Base-by-base conservation (phyloP, 2,329 filamentous ascomycete genomes). In the Penicillium freii region DNA sequence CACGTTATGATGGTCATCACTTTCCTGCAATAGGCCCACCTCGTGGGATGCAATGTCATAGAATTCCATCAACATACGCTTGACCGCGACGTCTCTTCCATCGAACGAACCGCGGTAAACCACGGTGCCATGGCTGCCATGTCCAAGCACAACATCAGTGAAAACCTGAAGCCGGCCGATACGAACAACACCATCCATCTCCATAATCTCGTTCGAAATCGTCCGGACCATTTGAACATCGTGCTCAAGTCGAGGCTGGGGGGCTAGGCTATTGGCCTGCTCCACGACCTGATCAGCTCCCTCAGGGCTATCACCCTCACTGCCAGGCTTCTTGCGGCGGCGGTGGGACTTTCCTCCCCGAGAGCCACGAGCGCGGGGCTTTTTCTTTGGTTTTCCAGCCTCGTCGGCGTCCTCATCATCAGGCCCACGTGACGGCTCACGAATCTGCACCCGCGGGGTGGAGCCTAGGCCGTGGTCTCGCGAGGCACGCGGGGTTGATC, bases 101-200 rank as follows among this genome's bases (percentile, higher is more conserved):
- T 96, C 94, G 72, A 96, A 97, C 53, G 87, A 90, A n/a, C 94
- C 94, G 48, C 91, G 88, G 73, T 94, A 97, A 0, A 99, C 94
- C 52, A 95, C 87, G 0, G 94, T 99, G n/a, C 94, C 94, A 70
- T 97, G 96, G 73, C 93, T 97, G 54, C 94, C 94, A 58, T 91
- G 82, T 1, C 86, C 86, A 39, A 88, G 78, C 19, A 87, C 80
- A 31, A 78, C 80, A 64, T 86, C 82, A 25, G 82, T 85, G 62
- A 83, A 79, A 31, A 87, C 84, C 53, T 79, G 80, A 25, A 87
- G 75, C 59, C 83, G 85, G 51, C 84, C 85, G 65, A 87, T 86
- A 44, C 82, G 80, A 59, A 86, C 78, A 13, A 77, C 72, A 36
- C 87, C 87, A 44, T 90, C 87, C 49, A 82, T 82, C 2, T 76